Evolutionary conservation across 164 flowering plant genomes (phyloP), one percentile per base, ranked within the genome.

Genomic region (Platanus orientalis): DNA sequence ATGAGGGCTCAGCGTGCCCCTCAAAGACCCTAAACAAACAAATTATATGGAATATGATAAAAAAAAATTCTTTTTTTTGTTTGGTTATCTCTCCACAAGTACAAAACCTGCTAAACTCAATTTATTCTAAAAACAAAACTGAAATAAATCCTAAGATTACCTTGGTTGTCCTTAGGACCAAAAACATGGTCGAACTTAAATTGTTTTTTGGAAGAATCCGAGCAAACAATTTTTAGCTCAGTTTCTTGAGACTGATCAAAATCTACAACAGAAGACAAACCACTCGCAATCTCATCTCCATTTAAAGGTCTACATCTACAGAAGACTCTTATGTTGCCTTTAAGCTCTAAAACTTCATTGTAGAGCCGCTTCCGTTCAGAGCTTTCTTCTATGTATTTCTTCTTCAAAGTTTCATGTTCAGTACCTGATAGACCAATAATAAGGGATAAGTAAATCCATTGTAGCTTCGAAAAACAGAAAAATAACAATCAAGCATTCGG

Each of bases 221-320:
- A 64, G 61, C 79, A 76, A 30, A 71, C 64, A 12, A 89, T 72
- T 36, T 83, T 86, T 14, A 91, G 73, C 63, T 91, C 94, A 73
- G 80, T 78, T 17, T 87, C 97, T 21, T 71, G 78, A 24, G 82
- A 72, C 0, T 86, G 66, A 34, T 85, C 89, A 65, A 87, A 80
- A 48, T 91, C 94, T 23, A 87, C 79, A 0, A 83, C 81, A 36
- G 82, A 74, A 32, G 74, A 55, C 7, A 60, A 78, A 2, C 94
- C 86, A 65, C 77, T 85, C 14, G 73, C 61, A 52, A 75, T 65
- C 68, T 89, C 97, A 55, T 62, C 84, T 63, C 71, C 72, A 45
- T 74, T 84, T 49, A 89, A 60, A 6, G 97, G 97, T 69, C 96
- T 83, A 61, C 97, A 91, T 77, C 97, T 83, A 74, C 96, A 91